Conservation (phyloP, 2,329 filamentous ascomycete genomes). For the Colletotrichum viniferum region DNA sequence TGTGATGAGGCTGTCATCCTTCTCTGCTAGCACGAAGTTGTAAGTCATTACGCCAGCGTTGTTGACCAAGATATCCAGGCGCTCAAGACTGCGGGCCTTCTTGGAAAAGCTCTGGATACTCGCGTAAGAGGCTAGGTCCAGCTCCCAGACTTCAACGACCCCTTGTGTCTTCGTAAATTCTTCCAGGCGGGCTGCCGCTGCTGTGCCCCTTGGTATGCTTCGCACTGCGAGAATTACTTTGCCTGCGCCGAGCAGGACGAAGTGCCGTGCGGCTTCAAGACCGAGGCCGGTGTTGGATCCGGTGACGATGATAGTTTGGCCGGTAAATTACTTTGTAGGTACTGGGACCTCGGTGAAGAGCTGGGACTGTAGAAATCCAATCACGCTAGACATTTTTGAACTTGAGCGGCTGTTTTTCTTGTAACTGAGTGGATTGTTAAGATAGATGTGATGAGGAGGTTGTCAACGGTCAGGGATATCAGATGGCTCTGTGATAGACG, state of each 20-base stretch:
- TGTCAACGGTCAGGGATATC: neutral
- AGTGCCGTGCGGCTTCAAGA: neutral
- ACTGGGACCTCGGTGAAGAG: neutral
- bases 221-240: slow-evolving; percentile 48
- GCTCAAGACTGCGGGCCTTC: slow-evolving; percentile 32
- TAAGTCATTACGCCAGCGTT: slow-evolving; percentile 32
- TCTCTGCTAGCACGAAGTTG: slow-evolving; percentile 31
- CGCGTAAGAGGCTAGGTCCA: slow-evolving; percentile 46
- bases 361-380: neutral
- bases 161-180: slow-evolving; percentile 24
- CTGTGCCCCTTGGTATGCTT: slow-evolving; percentile 39
- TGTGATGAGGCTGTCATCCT: slow-evolving; percentile 44
- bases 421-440: no score
- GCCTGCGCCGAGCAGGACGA: slow-evolving; percentile 30
- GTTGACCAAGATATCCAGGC: slow-evolving; percentile 42
- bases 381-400: neutral
- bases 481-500: neutral
- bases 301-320: slow-evolving; percentile 8
- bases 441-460: neutral
- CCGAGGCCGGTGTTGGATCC: slow-evolving; percentile 9
- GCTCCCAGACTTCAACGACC: slow-evolving; percentile 44
- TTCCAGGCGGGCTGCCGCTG: slow-evolving; percentile 39
- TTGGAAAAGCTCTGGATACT: slow-evolving; percentile 39
- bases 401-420: neutral
- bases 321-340: neutral